These are phyloP conservation scores for Fusarium sp. DNA, from an alignment of 2,329 filamentous ascomycete species.

Conservation along the genomic window DNA sequence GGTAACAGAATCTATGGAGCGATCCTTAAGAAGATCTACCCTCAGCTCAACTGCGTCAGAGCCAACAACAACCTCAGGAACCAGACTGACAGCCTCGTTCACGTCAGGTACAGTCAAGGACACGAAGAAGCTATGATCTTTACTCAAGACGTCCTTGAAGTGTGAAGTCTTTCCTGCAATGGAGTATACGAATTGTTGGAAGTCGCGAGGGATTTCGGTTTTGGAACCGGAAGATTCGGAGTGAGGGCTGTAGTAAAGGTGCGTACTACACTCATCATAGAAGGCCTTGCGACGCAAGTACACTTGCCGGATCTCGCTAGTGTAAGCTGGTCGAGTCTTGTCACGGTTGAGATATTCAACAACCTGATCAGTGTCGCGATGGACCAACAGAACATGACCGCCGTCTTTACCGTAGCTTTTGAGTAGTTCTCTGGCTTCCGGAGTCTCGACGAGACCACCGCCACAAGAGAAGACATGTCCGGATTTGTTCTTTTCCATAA, in stretches of 20 bases:
- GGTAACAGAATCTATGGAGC: conserved; percentile 80
- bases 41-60: conserved; percentile 94
- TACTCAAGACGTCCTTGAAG: conserved; percentile 59
- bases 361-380: conserved; percentile 87
- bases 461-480: conserved; percentile 93
- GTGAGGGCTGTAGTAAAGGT: conserved; percentile 89
- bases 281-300: conserved; percentile 90
- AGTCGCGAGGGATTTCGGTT: conserved; percentile 53
- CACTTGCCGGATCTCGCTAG: conserved; percentile 91
- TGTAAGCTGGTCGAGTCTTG: conserved; percentile 91
- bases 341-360: conserved; percentile 90
- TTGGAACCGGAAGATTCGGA: conserved; percentile 49
- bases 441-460: conserved; percentile 90
- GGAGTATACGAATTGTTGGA: conserved; percentile 56
- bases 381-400: conserved; percentile 88
- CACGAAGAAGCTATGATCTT: conserved; percentile 89
- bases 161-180: conserved; percentile 60
- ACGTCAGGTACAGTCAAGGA: conserved; percentile 88
- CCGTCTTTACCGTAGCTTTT: conserved; percentile 79
- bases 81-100: conserved; percentile 69
- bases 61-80: conserved; percentile 82
- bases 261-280: conserved; percentile 94
- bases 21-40: conserved; percentile 89
- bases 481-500: conserved; percentile 79
- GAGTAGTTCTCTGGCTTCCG: conserved; percentile 82